phyloP scores from a whole-genome alignment of 768 basidiomycete species.

The Leucogyrophana mollusca region DNA sequence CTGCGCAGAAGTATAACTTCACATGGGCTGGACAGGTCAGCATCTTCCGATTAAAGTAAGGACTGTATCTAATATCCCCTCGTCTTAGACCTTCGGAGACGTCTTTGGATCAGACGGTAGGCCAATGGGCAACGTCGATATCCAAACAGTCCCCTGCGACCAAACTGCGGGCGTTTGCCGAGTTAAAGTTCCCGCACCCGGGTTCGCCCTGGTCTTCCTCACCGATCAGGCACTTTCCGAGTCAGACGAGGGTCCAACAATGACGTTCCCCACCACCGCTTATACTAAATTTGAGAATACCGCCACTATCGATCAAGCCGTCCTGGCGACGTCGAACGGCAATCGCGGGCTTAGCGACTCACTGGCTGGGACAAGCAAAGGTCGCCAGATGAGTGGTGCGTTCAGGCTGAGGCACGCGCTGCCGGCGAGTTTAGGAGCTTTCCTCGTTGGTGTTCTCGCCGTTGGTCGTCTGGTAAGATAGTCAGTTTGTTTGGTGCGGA shows the following conservation, averaged over 20 bases:
- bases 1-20: conserved; percentile 62
- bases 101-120: conserved; percentile 68
- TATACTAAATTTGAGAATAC: conserved; percentile 56
- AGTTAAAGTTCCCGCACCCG: conserved; percentile 66
- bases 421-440: conserved; percentile 5
- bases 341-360: conserved; percentile 31
- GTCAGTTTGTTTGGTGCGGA: no score
- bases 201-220: conserved; percentile 75
- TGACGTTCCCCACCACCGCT: conserved; percentile 58
- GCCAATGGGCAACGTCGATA: conserved; percentile 49
- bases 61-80: background rate
- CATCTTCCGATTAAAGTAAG: background rate
- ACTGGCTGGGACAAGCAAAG: conserved; percentile 10
- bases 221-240: conserved; percentile 38
- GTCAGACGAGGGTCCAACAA: conserved; percentile 29
- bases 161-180: conserved; percentile 49
- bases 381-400: background rate
- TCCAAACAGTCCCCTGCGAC: conserved; percentile 64
- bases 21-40: conserved; percentile 77
- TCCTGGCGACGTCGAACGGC: conserved; percentile 67
- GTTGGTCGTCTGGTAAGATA: conserved; percentile 5
- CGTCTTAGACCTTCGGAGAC: conserved; percentile 58
- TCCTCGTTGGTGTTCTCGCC: conserved; percentile 15
- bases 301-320: conserved; percentile 50
- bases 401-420: conserved; percentile 10